These are phyloP conservation scores for Ramalina intermedia DNA, from an alignment of 495 filamentous ascomycete genomes.

Conservation along the genomic window DNA sequence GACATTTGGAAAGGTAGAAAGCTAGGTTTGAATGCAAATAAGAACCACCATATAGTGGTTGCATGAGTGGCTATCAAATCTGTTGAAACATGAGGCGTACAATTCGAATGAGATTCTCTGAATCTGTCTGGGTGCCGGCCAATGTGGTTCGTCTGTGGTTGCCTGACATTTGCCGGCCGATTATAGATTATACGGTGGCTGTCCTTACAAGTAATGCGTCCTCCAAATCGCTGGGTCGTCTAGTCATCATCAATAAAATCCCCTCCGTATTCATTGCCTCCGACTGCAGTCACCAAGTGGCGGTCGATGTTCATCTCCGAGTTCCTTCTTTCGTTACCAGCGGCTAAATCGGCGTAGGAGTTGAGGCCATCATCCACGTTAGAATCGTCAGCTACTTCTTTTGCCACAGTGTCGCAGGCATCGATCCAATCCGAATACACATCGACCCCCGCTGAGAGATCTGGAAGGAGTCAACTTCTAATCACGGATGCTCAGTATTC, in stretches of 20 bases:
- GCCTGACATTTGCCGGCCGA: no score
- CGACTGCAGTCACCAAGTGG: constrained; percentile 12
- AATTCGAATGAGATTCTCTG: no score
- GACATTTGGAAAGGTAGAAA: no score
- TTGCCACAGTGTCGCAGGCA: constrained; percentile 73
- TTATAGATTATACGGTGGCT: no score
- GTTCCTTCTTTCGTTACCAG: constrained; percentile 16
- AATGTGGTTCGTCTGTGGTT: no score
- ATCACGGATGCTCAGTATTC: not conserved
- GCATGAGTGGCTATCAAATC: no score
- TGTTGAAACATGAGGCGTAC: no score
- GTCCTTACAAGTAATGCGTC: no score
- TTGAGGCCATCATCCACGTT: constrained; percentile 27
- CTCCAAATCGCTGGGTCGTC: not conserved
- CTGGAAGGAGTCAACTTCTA: constrained; percentile 26
- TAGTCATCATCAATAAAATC: constrained; percentile 20
- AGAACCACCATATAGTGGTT: no score
- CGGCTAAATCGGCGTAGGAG: constrained; percentile 11
- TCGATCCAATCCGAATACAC: constrained; percentile 98
- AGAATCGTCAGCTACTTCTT: constrained; percentile 35
- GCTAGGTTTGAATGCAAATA: no score
- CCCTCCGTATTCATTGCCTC: constrained; percentile 16
- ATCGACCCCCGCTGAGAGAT: constrained; percentile 78
- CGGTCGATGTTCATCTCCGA: constrained; percentile 15
- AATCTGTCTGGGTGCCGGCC: not conserved